Conservation (phyloP, 1,284 basidiomycete genomes). For the Leccinum pseudoinsigne region DNA sequence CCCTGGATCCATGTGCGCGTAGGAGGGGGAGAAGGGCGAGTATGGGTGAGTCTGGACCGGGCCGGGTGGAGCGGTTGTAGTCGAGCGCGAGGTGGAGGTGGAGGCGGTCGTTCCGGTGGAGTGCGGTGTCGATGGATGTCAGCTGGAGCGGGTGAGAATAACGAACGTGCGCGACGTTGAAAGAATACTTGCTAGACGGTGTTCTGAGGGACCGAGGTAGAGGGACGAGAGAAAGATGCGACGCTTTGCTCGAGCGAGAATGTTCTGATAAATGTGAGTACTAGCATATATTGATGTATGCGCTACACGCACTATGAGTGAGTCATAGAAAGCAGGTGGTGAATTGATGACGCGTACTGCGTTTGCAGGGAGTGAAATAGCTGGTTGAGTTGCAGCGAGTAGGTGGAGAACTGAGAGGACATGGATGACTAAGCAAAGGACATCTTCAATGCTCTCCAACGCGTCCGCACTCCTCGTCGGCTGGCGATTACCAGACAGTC, state of each 20-base stretch:
- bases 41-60: slow-evolving; percentile 74
- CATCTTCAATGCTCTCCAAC: not conserved
- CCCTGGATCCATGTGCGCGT: slow-evolving; percentile 69
- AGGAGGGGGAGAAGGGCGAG: slow-evolving; percentile 75
- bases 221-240: slow-evolving; percentile 87
- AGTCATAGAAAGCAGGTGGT: slow-evolving; percentile 41
- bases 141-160: slow-evolving; percentile 48
- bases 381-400: slow-evolving; percentile 41
- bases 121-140: slow-evolving; percentile 57
- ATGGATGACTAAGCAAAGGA: slow-evolving; percentile 24
- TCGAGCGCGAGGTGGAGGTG: slow-evolving; percentile 82
- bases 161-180: not conserved
- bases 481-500: slow-evolving; percentile 7
- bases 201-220: slow-evolving; percentile 76
- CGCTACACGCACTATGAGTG: slow-evolving; percentile 37
- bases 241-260: slow-evolving; percentile 70
- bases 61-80: slow-evolving; percentile 89
- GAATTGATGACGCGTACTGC: slow-evolving; percentile 38
- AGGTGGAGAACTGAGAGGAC: slow-evolving; percentile 12
- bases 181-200: slow-evolving; percentile 55
- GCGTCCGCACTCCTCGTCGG: slow-evolving; percentile 1
- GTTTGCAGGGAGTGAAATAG: slow-evolving; percentile 35
- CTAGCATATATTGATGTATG: not conserved
- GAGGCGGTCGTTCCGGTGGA: slow-evolving; percentile 61
- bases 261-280: slow-evolving; percentile 46